phyloP scores from a whole-genome alignment of 805 yeast species.

The Pichia insulana region DNA sequence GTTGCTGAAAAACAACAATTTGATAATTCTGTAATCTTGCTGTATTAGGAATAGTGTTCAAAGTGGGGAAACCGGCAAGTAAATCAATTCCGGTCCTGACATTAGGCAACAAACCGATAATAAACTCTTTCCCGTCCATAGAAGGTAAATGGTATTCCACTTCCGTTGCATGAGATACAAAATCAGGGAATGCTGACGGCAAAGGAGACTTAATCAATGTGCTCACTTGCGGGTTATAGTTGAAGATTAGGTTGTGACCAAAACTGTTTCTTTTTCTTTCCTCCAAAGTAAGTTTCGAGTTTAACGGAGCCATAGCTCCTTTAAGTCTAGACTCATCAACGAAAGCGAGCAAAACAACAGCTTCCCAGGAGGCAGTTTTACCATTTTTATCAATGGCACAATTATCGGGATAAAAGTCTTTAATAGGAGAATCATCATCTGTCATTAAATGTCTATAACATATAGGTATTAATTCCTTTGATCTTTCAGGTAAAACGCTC shows the following conservation, averaged over 20 bases:
- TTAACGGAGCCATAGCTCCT: conserved; percentile 62
- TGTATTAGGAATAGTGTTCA: conserved; percentile 58
- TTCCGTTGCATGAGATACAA: conserved; percentile 74
- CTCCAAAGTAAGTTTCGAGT: conserved; percentile 52
- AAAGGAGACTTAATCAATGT: conserved; percentile 65
- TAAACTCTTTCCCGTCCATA: conserved; percentile 31
- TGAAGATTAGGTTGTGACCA: conserved; percentile 62
- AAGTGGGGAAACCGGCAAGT: conserved; percentile 85
- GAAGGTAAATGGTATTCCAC: conserved; percentile 44
- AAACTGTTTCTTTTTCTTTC: conserved; percentile 68
- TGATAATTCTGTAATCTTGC: conserved; percentile 49
- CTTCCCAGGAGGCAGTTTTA: conserved; percentile 95
- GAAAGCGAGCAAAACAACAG: conserved; percentile 85
- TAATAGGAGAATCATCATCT: conserved; percentile 76
- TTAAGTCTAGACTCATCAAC: conserved; percentile 76
- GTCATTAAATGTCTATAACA: conserved; percentile 77
- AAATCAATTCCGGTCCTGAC: conserved; percentile 63
- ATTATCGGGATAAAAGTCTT: conserved; percentile 82
- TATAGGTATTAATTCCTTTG: conserved; percentile 67
- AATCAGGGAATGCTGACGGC: conserved; percentile 66
- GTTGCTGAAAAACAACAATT: conserved; percentile 73
- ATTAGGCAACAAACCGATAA: conserved; percentile 54
- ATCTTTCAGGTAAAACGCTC: conserved; percentile 96
- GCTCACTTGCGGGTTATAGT: conserved; percentile 68
- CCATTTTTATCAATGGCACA: conserved; percentile 90